phyloP scores from a whole-genome alignment of 352 stramenopile genomes.

The Pythium apleroticum region DNA sequence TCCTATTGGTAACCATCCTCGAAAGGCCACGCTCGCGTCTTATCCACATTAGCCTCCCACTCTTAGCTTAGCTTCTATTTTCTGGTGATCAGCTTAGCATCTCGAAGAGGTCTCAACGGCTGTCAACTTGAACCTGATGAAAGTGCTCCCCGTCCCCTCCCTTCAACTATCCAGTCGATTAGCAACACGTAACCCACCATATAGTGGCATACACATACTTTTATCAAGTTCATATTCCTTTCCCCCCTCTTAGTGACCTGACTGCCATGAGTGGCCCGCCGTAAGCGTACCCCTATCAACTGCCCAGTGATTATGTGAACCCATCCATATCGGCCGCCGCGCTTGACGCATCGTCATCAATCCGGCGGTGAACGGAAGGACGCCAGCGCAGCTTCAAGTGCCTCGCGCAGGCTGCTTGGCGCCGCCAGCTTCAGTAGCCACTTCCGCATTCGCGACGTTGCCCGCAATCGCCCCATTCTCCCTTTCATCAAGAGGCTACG shows the following conservation, averaged over 20 bases:
- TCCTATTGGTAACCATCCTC: conserved; percentile 17
- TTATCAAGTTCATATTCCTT: not conserved
- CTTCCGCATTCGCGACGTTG: not conserved
- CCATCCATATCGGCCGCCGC: not conserved
- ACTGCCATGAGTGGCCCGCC: not conserved
- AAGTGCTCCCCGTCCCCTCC: not conserved
- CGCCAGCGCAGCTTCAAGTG: not conserved
- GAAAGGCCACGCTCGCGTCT: not conserved
- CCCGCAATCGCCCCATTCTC: not conserved
- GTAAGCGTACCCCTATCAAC: not conserved
- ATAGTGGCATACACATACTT: not conserved
- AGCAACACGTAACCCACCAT: not conserved
- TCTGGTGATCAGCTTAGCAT: not conserved
- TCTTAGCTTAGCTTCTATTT: not conserved
- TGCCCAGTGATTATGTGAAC: not conserved
- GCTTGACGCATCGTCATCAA: not conserved
- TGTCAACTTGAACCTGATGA: not conserved
- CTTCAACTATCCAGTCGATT: not conserved
- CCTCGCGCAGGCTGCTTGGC: not conserved
- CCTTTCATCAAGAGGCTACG: not conserved
- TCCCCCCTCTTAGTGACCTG: not conserved
- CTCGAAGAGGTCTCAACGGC: not conserved
- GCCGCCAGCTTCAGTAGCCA: not conserved
- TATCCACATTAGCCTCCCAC: conserved; percentile 9
- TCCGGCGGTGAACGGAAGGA: not conserved